These are phyloP conservation scores for Yamadazyma kanchanaburiensis DNA, from an alignment of 1,139 yeast species.

Conservation along the genomic window DNA sequence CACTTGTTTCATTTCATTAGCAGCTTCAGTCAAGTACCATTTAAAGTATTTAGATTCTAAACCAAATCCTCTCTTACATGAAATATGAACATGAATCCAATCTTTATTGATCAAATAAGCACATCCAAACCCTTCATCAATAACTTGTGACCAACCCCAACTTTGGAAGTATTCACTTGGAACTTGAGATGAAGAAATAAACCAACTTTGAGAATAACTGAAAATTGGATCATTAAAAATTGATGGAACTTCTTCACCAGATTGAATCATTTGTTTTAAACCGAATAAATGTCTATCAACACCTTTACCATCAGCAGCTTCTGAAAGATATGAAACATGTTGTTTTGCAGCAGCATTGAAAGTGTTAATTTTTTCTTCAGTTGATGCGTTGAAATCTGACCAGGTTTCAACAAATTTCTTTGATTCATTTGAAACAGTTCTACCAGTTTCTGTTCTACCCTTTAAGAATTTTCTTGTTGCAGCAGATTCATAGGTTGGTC, in stretches of 20 bases:
- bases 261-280: conserved; percentile 64
- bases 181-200: conserved; percentile 83
- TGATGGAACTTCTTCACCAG: conserved; percentile 63
- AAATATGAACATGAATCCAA: conserved; percentile 83
- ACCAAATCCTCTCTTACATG: conserved; percentile 68
- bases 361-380: conserved; percentile 59
- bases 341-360: conserved; percentile 72
- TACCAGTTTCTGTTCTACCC: conserved; percentile 96
- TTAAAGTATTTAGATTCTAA: conserved; percentile 65
- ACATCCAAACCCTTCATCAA: conserved; percentile 89
- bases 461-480: conserved; percentile 85
- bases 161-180: conserved; percentile 87
- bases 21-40: conserved; percentile 71
- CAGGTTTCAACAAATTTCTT: conserved; percentile 73
- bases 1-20: conserved; percentile 74
- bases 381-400: conserved; percentile 55
- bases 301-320: conserved; percentile 85
- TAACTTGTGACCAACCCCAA: conserved; percentile 96
- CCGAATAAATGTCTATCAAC: conserved; percentile 95
- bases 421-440: conserved; percentile 80
- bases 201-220: conserved; percentile 79
- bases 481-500: conserved; percentile 96
- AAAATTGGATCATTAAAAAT: conserved; percentile 76
- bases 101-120: conserved; percentile 91
- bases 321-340: conserved; percentile 71